Base-by-base conservation (phyloP, 805 yeast genomes). In the Brettanomyces bruxellensis region DNA sequence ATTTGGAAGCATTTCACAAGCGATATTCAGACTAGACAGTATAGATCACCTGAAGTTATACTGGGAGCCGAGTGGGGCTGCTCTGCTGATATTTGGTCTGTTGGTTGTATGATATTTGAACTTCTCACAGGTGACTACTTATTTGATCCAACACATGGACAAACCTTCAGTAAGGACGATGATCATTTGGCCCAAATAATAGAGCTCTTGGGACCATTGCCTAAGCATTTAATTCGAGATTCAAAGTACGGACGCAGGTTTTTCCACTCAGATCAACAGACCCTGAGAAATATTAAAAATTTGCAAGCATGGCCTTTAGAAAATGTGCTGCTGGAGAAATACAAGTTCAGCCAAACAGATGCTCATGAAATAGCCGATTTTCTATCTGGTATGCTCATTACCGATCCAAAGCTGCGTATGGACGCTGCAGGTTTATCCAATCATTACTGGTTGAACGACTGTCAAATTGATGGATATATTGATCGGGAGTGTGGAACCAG, bases 351-450 rank as follows among this genome's bases (percentile, higher is more conserved):
- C 30, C 76, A 73, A 24, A 68, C 69, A 11, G 93, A 86, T 46
- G 88, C 96, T 3, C 70, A 73, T 38, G 83, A 79, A 47, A 75
- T 93, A 40, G 66, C 90, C 7, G 87, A 81, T 54, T 89, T 93
- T 57, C 66, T 93, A 50, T 61, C 76, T 41, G 96, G 97, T 7
- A 87, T 93, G 96, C 70, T 93, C 41, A 62, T 72, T 22, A 64
- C 87, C 22, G 86, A 83, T 60, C 98, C 99, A 1, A 81, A 76
- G 49, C 63, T 67, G 46, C 73, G 99, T 53, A 91, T 91, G 12
- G 99, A 93, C 67, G 98, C 98, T 1, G 99, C 98, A 18, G 96
- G 96, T 3, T 76, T 89, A 80, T 79, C 86, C 3, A 84, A 87
- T 57, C 96, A 89, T 61, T 81, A 83, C 11, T 89, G 96, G 96